phyloP scores from a whole-genome alignment of 164 flowering plant genomes.

The Umbilicus rupestris region DNA sequence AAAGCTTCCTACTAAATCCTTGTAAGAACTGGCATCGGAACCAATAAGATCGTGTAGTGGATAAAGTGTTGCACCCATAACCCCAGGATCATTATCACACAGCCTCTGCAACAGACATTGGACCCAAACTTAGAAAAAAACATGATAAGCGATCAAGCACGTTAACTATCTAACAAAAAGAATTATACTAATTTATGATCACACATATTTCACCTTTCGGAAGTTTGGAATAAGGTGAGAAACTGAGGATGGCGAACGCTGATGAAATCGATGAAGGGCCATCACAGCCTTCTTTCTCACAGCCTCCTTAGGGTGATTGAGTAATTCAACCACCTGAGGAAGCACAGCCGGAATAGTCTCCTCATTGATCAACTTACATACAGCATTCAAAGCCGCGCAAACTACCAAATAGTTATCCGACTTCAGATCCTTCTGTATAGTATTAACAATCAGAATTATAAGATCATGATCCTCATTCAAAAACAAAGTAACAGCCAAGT shows the following conservation, averaged over 20 bases:
- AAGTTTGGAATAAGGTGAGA: slow-evolving; percentile 70
- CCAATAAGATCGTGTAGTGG: slow-evolving; percentile 88
- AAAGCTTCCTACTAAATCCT: slow-evolving; percentile 78
- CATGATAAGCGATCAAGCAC: background rate
- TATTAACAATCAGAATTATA: slow-evolving; percentile 87
- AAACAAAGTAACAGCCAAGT: slow-evolving; percentile 85
- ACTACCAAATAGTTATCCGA: slow-evolving; percentile 84
- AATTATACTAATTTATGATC: background rate
- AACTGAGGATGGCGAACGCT: slow-evolving; percentile 67
- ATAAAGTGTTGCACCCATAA: slow-evolving; percentile 96
- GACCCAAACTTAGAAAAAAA: background rate
- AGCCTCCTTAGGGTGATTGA: slow-evolving; percentile 73
- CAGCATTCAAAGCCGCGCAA: slow-evolving; percentile 83
- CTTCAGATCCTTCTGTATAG: slow-evolving; percentile 92
- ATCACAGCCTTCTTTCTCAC: slow-evolving; percentile 95
- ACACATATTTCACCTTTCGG: slow-evolving; percentile 43
- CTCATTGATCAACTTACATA: slow-evolving; percentile 86
- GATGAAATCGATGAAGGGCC: slow-evolving; percentile 90
- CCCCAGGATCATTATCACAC: slow-evolving; percentile 96
- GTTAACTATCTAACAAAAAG: background rate
- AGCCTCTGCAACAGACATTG: slow-evolving; percentile 50
- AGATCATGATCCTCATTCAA: slow-evolving; percentile 88
- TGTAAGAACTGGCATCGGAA: slow-evolving; percentile 54
- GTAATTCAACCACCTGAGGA: slow-evolving; percentile 79
- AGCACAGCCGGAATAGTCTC: slow-evolving; percentile 98